These are phyloP conservation scores for Hibiscus trionum DNA, from an alignment of 345 rosid genomes.

Conservation along the genomic window DNA sequence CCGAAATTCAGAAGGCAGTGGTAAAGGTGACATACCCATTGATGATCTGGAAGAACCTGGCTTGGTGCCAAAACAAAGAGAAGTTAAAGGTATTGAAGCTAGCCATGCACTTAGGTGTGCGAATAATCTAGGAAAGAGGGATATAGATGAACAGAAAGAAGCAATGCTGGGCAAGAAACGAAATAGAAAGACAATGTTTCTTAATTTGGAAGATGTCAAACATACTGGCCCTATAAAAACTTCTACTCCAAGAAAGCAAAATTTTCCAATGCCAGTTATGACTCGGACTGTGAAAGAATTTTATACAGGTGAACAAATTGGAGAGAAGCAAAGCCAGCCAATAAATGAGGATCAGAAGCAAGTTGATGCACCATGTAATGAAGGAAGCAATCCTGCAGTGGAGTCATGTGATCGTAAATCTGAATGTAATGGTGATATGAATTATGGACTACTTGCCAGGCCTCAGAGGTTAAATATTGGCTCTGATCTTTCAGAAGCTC, in stretches of 20 bases:
- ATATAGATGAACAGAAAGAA: slow-evolving; percentile 84
- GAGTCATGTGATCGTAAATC: slow-evolving; percentile 48
- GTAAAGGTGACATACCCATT: slow-evolving; percentile 26
- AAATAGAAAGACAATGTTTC: slow-evolving; percentile 81
- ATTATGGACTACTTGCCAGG: slow-evolving; percentile 40
- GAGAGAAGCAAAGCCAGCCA: slow-evolving; percentile 40
- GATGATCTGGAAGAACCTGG: slow-evolving; percentile 43
- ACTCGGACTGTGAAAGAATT: slow-evolving; percentile 73
- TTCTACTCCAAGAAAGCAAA: slow-evolving; percentile 71
- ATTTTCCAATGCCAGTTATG: slow-evolving; percentile 40
- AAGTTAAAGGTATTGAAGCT: slow-evolving; percentile 76
- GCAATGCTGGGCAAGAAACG: slow-evolving; percentile 98
- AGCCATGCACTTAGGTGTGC: slow-evolving; percentile 60
- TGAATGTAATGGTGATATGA: slow-evolving; percentile 65
- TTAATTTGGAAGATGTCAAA: slow-evolving; percentile 86
- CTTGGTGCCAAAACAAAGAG: slow-evolving; percentile 50
- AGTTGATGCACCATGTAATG: slow-evolving; percentile 41
- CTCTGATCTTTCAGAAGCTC: slow-evolving; percentile 45
- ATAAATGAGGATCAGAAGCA: slow-evolving; percentile 52
- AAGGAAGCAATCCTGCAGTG: slow-evolving; percentile 32
- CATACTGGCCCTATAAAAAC: slow-evolving; percentile 71
- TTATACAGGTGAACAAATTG: slow-evolving; percentile 45
- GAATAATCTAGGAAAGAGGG: slow-evolving; percentile 69
- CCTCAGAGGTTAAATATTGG: slow-evolving; percentile 54
- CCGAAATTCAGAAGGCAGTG: slow-evolving; percentile 41